phyloP scores from a whole-genome alignment of 1,284 basidiomycete species.

The Rhodotorula sp. region DNA sequence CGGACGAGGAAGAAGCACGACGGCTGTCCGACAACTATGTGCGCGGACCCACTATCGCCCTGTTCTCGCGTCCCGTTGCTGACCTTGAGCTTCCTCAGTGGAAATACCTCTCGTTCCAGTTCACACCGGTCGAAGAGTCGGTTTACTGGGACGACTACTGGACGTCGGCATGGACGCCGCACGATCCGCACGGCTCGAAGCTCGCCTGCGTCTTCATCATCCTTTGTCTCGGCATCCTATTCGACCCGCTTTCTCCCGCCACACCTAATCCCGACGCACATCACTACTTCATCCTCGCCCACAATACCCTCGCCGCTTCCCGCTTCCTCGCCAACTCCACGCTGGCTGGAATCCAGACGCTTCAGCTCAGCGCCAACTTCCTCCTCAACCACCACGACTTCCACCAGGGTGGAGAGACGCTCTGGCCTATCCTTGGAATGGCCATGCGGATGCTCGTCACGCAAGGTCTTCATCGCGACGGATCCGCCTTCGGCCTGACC shows the following conservation, averaged over 20 bases:
- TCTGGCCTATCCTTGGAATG: conserved; percentile 45
- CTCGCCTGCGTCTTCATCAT: conserved; percentile 46
- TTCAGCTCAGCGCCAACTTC: conserved; percentile 45
- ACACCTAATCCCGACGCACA: conserved; percentile 37
- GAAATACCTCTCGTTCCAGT: conserved; percentile 31
- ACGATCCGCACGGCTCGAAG: conserved; percentile 29
- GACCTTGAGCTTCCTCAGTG: neutral
- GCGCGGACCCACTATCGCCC: neutral
- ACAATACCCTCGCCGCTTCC: conserved; percentile 34
- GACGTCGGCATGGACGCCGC: conserved; percentile 22
- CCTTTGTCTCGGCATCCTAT: conserved; percentile 44
- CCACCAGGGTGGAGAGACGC: conserved; percentile 43
- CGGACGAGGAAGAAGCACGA: neutral
- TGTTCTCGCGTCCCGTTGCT: neutral
- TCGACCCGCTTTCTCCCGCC: conserved; percentile 41
- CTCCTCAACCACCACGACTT: conserved; percentile 46
- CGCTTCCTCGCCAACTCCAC: conserved; percentile 42
- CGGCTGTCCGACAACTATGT: conserved; percentile 30
- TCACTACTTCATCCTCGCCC: conserved; percentile 37
- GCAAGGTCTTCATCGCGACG: conserved; percentile 42
- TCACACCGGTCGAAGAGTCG: conserved; percentile 21
- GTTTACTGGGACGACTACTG: conserved; percentile 36
- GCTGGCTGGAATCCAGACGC: conserved; percentile 43
- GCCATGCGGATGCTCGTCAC: conserved; percentile 20
- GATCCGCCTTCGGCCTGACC: conserved; percentile 40